phyloP scores from a whole-genome alignment of 1,284 basidiomycete genomes.

The Heterobasidion parviporum region DNA sequence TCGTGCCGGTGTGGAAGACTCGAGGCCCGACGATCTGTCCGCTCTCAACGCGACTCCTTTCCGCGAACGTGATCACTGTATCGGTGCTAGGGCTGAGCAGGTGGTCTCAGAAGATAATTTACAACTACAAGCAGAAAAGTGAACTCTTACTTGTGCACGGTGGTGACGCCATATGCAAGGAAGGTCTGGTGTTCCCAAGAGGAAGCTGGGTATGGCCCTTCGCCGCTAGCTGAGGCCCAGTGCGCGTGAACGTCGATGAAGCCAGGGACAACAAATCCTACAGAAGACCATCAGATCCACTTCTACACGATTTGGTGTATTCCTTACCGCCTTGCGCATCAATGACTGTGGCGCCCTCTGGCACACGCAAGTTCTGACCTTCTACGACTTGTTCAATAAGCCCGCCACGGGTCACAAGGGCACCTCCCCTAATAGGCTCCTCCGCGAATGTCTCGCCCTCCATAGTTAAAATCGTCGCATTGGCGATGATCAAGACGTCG shows the following conservation, averaged over 20 bases:
- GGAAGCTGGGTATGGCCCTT: constrained; percentile 37
- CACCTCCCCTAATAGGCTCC: neutral
- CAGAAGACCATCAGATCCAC: neutral
- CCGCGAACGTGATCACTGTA: constrained; percentile 51
- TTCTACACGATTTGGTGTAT: neutral
- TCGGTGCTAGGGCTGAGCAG: constrained; percentile 51
- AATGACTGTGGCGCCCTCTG: neutral
- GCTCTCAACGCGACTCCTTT: constrained; percentile 58
- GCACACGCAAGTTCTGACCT: neutral
- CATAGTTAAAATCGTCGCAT: neutral
- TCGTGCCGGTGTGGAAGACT: constrained; percentile 58
- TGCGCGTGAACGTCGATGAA: constrained; percentile 73
- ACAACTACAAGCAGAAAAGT: neutral
- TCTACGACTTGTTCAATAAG: neutral
- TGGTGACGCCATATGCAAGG: constrained; percentile 71
- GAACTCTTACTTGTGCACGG: constrained; percentile 57
- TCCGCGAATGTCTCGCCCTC: neutral
- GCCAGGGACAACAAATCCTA: constrained; percentile 59
- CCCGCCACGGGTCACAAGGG: neutral
- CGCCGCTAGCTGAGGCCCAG: constrained; percentile 41
- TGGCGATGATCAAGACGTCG: neutral
- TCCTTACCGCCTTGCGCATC: constrained; percentile 1
- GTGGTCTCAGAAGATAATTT: too few species aligned
- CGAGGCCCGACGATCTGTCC: constrained; percentile 61
- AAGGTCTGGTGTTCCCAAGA: constrained; percentile 72